Conservation (phyloP, 208 protist species). For the Acanthamoeba royreba region DNA sequence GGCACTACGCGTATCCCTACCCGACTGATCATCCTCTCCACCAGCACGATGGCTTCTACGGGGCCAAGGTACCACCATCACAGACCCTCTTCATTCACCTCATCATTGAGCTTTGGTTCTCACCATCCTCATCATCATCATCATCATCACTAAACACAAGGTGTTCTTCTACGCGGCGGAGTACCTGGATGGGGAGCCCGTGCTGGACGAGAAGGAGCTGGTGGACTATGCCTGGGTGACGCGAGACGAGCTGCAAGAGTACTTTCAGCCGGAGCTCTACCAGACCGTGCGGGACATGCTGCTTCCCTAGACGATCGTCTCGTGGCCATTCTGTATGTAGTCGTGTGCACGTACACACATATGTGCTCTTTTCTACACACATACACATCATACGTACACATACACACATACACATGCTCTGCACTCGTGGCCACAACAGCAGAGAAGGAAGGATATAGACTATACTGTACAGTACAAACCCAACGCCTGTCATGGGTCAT, state of each 20-base stretch:
- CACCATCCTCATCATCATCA: neutral
- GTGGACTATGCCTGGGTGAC: constrained; percentile 42
- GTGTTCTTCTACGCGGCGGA: constrained; percentile 41
- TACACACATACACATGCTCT: no score
- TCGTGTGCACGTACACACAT: no score
- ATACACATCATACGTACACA: no score
- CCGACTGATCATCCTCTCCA: neutral
- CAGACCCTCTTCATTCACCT: neutral
- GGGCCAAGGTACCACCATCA: neutral
- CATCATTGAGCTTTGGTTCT: neutral
- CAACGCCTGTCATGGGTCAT: no score
- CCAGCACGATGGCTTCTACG: neutral
- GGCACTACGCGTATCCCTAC: neutral
- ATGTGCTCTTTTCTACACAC: no score
- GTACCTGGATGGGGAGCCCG: neutral
- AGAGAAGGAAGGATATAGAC: no score
- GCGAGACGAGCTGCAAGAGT: constrained; percentile 12
- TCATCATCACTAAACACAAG: neutral
- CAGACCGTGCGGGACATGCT: neutral
- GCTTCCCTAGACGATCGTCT: neutral
- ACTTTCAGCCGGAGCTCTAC: neutral
- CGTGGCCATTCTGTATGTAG: no score
- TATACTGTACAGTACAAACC: no score
- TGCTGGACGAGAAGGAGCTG: neutral
- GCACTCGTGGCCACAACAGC: no score